Conservation (phyloP, 495 filamentous ascomycete species). For the Neurospora sublineolata region DNA sequence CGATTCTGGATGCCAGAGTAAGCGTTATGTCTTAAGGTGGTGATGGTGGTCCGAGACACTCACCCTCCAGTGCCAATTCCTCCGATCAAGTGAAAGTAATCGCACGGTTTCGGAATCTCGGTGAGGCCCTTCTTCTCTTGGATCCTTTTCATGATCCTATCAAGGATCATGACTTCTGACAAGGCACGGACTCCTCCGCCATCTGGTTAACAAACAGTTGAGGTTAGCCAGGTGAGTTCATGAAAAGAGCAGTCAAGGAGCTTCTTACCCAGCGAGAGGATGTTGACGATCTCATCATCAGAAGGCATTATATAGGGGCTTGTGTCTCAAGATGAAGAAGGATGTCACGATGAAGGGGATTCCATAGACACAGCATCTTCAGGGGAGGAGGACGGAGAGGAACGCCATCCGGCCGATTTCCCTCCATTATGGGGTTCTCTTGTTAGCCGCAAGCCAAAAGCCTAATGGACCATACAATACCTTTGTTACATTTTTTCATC, state of each 20-base stretch:
- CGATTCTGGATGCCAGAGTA: conserved; percentile 9
- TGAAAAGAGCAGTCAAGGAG: not conserved
- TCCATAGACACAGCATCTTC: too few relatives aligned
- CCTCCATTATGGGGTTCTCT: too few relatives aligned
- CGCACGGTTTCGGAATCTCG: conserved; percentile 22
- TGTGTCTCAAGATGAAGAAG: too few relatives aligned
- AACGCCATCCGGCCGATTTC: too few relatives aligned
- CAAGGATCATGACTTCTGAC: conserved; percentile 23
- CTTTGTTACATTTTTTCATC: not conserved
- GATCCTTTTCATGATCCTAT: conserved; percentile 23
- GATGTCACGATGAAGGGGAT: too few relatives aligned
- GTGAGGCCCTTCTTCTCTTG: conserved; percentile 6
- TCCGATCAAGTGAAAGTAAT: conserved; percentile 28
- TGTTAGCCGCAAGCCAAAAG: not conserved
- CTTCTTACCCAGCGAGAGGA: conserved; percentile 12
- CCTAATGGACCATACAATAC: not conserved
- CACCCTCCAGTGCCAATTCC: conserved; percentile 32
- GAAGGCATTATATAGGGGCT: not conserved
- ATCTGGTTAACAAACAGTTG: conserved; percentile 9
- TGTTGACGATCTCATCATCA: conserved; percentile 7
- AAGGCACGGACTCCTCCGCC: conserved; percentile 29
- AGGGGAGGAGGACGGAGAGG: too few relatives aligned
- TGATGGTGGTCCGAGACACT: not conserved
- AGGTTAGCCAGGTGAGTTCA: not conserved
- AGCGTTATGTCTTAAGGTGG: not conserved